A percentile compares a stretch with the other conserved stretches of the same genome.
phyloP scores from a whole-genome alignment of 164 flowering plant species.

The Malania oleifera region DNA sequence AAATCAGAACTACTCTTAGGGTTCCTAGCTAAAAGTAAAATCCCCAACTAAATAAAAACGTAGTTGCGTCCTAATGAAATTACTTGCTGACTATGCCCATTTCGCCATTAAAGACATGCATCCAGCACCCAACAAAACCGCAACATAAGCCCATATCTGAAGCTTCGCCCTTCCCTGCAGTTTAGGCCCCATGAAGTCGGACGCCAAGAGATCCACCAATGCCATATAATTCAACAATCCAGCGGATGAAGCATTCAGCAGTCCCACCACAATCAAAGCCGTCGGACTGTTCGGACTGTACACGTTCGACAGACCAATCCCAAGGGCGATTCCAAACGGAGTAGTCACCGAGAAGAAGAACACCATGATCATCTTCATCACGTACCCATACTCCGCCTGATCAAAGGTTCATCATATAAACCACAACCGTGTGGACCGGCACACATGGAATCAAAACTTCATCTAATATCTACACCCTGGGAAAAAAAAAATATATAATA shows the following conservation, averaged over 20 bases:
- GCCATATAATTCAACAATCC: conserved; percentile 53
- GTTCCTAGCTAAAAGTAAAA: too few relatives aligned
- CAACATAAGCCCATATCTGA: conserved; percentile 31
- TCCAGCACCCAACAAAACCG: conserved; percentile 49
- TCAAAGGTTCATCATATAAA: too few relatives aligned
- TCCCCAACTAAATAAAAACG: too few relatives aligned
- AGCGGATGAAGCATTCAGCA: conserved; percentile 41
- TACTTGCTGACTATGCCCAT: too few relatives aligned
- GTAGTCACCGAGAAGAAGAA: conserved; percentile 55
- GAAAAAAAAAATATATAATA: too few relatives aligned
- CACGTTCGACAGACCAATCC: conserved; percentile 36
- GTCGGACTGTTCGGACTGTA: conserved; percentile 42
- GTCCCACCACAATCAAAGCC: conserved; percentile 41
- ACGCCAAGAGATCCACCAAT: conserved; percentile 44
- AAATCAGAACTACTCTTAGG: too few relatives aligned
- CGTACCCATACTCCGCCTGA: conserved; percentile 37
- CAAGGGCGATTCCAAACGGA: conserved; percentile 45
- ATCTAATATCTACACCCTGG: too few relatives aligned
- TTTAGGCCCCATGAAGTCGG: conserved; percentile 52
- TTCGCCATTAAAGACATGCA: conserved; percentile 54
- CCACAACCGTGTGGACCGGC: too few relatives aligned
- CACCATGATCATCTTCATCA: conserved; percentile 39
- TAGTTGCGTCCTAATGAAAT: too few relatives aligned
- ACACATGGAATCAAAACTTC: too few relatives aligned
- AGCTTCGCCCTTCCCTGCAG: conserved; percentile 41